Percentiles rank a stretch among this genome's conserved stretches.
Evolutionary conservation across 495 filamentous ascomycete species (phyloP).

Genomic region (Aspergillus sparsus): DNA sequence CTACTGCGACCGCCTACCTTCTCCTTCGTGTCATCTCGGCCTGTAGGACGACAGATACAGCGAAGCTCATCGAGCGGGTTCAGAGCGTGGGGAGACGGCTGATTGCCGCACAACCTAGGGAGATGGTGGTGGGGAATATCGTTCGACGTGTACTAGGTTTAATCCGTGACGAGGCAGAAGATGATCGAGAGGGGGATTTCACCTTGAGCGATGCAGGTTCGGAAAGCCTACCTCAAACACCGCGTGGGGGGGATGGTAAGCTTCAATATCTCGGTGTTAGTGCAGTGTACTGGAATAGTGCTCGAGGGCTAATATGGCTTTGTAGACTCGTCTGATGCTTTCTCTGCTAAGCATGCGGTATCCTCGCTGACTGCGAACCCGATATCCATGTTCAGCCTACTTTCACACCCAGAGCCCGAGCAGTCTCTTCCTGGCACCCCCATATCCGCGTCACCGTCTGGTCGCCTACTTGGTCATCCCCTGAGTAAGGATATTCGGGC

Average conservation of each 20-base stretch:
- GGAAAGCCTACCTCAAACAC: conserved; percentile 53
- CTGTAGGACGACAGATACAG: conserved; percentile 64
- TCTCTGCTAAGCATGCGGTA: conserved; percentile 52
- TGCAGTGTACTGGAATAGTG: neutral
- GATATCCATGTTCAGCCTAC: conserved; percentile 82
- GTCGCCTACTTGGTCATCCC: conserved; percentile 36
- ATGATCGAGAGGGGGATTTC: conserved; percentile 70
- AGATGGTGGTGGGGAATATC: conserved; percentile 91
- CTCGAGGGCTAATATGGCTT: conserved; percentile 16
- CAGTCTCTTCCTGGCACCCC: conserved; percentile 49
- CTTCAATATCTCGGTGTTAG: conserved; percentile 7
- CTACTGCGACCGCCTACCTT: conserved; percentile 84
- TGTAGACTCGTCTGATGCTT: conserved; percentile 40
- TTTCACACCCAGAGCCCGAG: conserved; percentile 59
- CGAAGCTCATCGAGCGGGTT: conserved; percentile 74
- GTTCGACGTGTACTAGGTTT: conserved; percentile 85
- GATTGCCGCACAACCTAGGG: conserved; percentile 77
- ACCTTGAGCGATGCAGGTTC: conserved; percentile 52
- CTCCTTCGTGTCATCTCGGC: conserved; percentile 79
- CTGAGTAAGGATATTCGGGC: conserved; percentile 66
- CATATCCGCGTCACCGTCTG: conserved; percentile 43
- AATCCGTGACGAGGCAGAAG: conserved; percentile 86
- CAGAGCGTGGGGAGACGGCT: conserved; percentile 73
- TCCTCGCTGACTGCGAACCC: conserved; percentile 55
- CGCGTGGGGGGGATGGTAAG: conserved; percentile 43